Evolutionary conservation across 306 rosid genomes (phyloP), one percentile per base, ranked within the genome.

Genomic region (Vicia villosa): DNA sequence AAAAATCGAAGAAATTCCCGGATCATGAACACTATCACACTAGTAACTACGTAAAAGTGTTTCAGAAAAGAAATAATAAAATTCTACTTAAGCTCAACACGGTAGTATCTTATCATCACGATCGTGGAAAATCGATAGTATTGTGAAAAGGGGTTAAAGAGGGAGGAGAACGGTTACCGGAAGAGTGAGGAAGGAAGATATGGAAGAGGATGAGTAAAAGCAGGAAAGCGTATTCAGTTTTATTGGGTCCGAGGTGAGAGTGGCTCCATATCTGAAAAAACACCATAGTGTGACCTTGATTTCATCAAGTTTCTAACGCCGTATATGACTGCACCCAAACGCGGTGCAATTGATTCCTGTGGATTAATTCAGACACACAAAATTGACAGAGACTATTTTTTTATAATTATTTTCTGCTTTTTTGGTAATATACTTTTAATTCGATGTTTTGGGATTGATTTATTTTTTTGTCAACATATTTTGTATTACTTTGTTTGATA

Each of bases 151-250:
- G 32, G 59, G 24, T 2, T 3, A 10, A 41, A 59, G 17, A 50
- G 63, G 50, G 63, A 68, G 83, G 83, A 79, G 54, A 63, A 16
- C 17, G 56, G 36, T 12, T 26, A 51, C 86, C 86, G 12, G 79
- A 79, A 10, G 89, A 80, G 78, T 70, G 75, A 24, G 90, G 84
- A 41, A 87, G 51, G 71, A 73, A 49, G 12, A 76, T 75, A 72
- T 83, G 84, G 79, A 89, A 70, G 80, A 79, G 63, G 46, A 92
- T 46, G 74, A 89, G 77, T 11, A 73, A 58, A 20, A 86, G 76
- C 47, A 86, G 77, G 68, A 85, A 67, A 42, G 82, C 73, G 65
- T 32, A 59, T 51, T 83, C 81, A 83, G 85, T 75, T 46, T 9
- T 75, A 16, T 78, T 79, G 77, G 77, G 77, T 77, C 60, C 28